Percentiles rank a stretch among this genome's conserved stretches.
Evolutionary conservation across 2,329 filamentous ascomycete genomes (phyloP).

Genomic region (Thyridium curvatum): DNA sequence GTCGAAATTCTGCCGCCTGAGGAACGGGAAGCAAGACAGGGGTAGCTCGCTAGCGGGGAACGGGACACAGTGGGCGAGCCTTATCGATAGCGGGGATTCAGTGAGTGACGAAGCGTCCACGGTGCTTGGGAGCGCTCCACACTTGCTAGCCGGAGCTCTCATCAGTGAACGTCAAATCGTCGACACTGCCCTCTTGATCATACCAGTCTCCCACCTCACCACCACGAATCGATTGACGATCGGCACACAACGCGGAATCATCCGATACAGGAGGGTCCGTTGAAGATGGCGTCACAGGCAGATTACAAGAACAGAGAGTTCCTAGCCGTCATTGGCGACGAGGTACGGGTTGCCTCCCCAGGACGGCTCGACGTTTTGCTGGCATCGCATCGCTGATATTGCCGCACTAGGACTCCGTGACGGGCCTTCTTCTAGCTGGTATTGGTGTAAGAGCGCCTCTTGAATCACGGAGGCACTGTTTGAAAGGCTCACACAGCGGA

Average conservation of each 20-base stretch:
- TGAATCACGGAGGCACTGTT: too few relatives aligned
- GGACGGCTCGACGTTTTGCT: slow-evolving; percentile 4
- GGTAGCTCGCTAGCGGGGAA: background rate
- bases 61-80: too few relatives aligned
- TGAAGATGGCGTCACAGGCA: slow-evolving; percentile 41
- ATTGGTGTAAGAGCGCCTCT: slow-evolving; percentile 64
- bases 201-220: too few relatives aligned
- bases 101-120: too few relatives aligned
- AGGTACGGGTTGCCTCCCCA: slow-evolving; percentile 47
- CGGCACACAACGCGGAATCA: too few relatives aligned
- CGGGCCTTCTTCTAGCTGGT: slow-evolving; percentile 87
- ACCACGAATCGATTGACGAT: too few relatives aligned
- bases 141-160: too few relatives aligned
- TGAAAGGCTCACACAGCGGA: too few relatives aligned
- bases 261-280: background rate
- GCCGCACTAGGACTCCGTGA: slow-evolving; percentile 75
- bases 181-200: too few relatives aligned
- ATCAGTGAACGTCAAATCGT: too few relatives aligned
- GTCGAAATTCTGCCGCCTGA: background rate
- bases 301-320: slow-evolving; percentile 85
- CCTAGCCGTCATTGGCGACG: slow-evolving; percentile 94
- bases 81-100: too few relatives aligned
- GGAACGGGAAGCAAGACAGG: background rate
- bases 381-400: slow-evolving; percentile 9
- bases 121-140: too few relatives aligned